Percentiles rank a stretch among this genome's conserved stretches.
These are phyloP conservation scores for Paramarasmius palmivorus DNA, from an alignment of 1,284 basidiomycete species.

Conservation along the genomic window DNA sequence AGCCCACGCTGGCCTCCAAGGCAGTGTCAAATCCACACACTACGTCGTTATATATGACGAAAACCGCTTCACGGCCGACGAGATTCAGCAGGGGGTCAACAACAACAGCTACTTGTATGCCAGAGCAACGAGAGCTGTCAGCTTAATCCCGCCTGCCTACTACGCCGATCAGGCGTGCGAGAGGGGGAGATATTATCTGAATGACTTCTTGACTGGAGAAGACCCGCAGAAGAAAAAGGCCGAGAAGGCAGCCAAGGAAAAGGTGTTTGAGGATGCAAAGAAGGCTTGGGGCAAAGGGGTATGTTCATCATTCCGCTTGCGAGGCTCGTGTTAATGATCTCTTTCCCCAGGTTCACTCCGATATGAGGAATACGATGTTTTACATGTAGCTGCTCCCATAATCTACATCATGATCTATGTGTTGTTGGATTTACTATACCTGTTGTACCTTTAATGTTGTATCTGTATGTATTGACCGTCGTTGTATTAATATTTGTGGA, in stretches of 20 bases:
- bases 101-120: slow-evolving; percentile 68
- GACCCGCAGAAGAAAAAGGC: neutral
- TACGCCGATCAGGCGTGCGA: slow-evolving; percentile 80
- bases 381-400: too few species aligned
- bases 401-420: too few species aligned
- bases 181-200: slow-evolving; percentile 68
- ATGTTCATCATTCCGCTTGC: too few species aligned
- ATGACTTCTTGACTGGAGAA: slow-evolving; percentile 58
- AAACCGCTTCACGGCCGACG: slow-evolving; percentile 61
- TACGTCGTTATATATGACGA: slow-evolving; percentile 78
- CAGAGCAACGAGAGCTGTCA: slow-evolving; percentile 76
- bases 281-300: too few species aligned
- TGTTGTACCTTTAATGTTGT: too few species aligned
- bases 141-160: slow-evolving; percentile 73
- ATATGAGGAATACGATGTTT: too few species aligned
- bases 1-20: slow-evolving; percentile 70
- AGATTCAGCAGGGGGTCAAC: slow-evolving; percentile 68
- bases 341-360: too few species aligned
- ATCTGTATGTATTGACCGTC: too few species aligned
- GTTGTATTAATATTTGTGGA: too few species aligned
- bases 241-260: slow-evolving; percentile 28
- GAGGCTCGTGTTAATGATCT: too few species aligned
- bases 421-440: too few species aligned
- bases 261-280: too few species aligned
- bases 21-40: slow-evolving; percentile 66